Evolutionary conservation across 352 stramenopile genomes (phyloP).

Genomic region (Elongisporangium senticosum): DNA sequence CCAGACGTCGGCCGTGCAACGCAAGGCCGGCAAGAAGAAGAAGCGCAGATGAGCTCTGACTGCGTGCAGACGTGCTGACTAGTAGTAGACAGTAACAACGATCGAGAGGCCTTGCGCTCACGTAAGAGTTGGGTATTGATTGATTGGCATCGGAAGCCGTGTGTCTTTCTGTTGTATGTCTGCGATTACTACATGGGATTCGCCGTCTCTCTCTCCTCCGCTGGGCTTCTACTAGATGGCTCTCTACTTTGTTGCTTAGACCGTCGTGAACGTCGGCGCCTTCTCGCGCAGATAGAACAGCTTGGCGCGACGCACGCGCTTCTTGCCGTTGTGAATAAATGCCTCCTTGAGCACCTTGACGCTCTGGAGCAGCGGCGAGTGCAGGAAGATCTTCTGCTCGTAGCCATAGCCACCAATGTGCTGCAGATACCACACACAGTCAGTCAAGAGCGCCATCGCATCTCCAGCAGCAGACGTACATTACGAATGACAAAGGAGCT

Average conservation of each 20-base stretch:
- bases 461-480: conserved; percentile 27
- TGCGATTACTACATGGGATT: neutral
- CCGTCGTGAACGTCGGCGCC: conserved; percentile 72
- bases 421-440: conserved; percentile 18
- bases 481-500: conserved; percentile 86
- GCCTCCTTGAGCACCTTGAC: conserved; percentile 85
- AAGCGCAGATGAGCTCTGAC: conserved; percentile 55
- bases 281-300: conserved; percentile 89
- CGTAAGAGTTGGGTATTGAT: neutral
- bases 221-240: neutral
- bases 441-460: neutral
- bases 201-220: neutral
- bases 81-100: conserved; percentile 5
- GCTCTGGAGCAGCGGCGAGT: conserved; percentile 84
- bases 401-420: conserved; percentile 84
- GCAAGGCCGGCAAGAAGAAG: conserved; percentile 80
- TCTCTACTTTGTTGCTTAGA: conserved; percentile 28
- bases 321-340: conserved; percentile 91
- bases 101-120: neutral
- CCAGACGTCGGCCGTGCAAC: conserved; percentile 49
- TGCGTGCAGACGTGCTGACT: conserved; percentile 4
- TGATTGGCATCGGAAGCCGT: neutral
- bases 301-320: conserved; percentile 84
- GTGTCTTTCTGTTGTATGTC: neutral
- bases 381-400: conserved; percentile 86